Base-by-base conservation (phyloP, 2,329 filamentous ascomycete genomes). In the Paecilomyces variotii region DNA sequence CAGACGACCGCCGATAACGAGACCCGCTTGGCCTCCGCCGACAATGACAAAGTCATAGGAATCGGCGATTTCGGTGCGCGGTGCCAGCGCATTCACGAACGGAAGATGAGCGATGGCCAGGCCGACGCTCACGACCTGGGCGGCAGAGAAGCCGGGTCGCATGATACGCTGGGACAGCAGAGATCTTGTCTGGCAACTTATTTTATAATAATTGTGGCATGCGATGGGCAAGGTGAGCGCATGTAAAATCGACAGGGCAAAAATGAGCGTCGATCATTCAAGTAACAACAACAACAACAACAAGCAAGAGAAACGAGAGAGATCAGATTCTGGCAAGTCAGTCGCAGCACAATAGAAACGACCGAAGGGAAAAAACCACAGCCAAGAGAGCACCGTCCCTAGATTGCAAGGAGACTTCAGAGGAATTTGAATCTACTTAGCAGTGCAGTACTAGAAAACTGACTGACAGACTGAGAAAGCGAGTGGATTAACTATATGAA, bases 1-100 rank as follows among this genome's bases (percentile, higher is more conserved):
- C 2, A 85, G 60, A 27, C 68, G 65, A 35, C 57, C 63, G 30
- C 67, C 68, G 10, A 84, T 70, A 1, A 75, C 76, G n/a, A 84
- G 71, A 14, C 82, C 82, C 12, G 80, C 80, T 5, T 80, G 83
- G 5, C 82, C 82, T 35, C 82, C 82, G 32, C 82, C 82, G 25
- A 83, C 68, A 58, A 84, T 66, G 45, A 83, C 62, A 59, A 70
- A 70, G 55, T 70, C 68, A 32, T 70, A 70, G 2, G 66, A 61
- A 50, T 70, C 65, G 1, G 59, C 57, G 52, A 72, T 67, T 59
- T 68, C 52, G 45, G 68, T 64, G 59, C 67, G 59, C 57, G 68
- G 64, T 4, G 64, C 60, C 32, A 69, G 60, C 7, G 67, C 68
- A 51, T 61, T 60, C 7, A 59, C 63, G 1, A 64, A 28, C 25